Evolutionary conservation across 2,329 filamentous ascomycete species (phyloP).

Genomic region (Trichophaea hybrida): DNA sequence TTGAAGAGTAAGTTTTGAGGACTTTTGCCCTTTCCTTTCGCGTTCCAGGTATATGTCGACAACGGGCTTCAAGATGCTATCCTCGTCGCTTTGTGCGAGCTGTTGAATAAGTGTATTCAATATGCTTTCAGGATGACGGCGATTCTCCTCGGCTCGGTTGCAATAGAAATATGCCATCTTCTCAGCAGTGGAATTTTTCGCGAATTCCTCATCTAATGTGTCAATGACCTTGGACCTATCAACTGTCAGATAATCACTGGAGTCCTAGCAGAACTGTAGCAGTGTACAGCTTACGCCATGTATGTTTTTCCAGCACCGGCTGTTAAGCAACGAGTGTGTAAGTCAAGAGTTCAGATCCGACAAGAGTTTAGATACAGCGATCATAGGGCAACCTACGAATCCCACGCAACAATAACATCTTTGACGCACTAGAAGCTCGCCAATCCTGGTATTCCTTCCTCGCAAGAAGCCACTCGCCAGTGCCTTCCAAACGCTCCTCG

Average conservation of each 20-base stretch:
- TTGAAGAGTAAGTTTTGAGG: neutral
- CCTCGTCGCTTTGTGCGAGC: neutral
- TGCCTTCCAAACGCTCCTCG: neutral
- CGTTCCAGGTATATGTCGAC: neutral
- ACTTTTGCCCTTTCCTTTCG: neutral
- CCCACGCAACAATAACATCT: conserved; percentile 10
- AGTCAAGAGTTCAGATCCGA: no score
- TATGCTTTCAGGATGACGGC: neutral
- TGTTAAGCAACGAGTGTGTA: no score
- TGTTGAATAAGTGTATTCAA: conserved; percentile 1
- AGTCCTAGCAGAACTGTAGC: no score
- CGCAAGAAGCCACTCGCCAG: conserved; percentile 9
- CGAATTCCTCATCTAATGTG: no score
- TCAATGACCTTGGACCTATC: no score
- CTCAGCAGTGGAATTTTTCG: neutral
- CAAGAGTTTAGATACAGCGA: no score
- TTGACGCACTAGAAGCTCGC: conserved; percentile 6
- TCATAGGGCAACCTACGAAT: conserved; percentile 2
- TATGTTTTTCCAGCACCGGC: no score
- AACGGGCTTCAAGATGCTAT: neutral
- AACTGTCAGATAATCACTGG: no score
- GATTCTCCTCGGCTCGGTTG: conserved; percentile 1
- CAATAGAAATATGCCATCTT: conserved; percentile 5
- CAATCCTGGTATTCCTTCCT: conserved; percentile 3
- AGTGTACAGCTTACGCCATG: conserved; percentile 1